Evolutionary conservation across 805 yeast species (phyloP), one percentile per base, ranked within the genome.

Genomic region (Teunomyces pallodes): DNA sequence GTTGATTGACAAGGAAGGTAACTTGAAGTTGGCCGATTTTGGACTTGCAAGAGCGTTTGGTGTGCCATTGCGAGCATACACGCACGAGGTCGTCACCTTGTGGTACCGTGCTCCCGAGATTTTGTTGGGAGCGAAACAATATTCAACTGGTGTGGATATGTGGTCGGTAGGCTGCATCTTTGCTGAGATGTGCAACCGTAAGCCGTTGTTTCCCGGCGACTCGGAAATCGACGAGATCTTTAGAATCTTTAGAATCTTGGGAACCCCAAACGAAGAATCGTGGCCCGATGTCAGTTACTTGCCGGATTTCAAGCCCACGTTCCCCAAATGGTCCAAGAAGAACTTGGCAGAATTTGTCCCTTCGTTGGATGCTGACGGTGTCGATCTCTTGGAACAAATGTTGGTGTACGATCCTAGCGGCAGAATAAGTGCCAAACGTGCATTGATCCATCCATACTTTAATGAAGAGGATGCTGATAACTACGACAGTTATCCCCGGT

Each of bases 91-190:
- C 42, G 99, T 94, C 43, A 94, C 99, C 0, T 74, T 94, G 57
- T 94, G 99, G 99, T 94, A 94, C 67, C 78, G 99, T 56, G 90
- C 97, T 0, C 99, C 99, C 3, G 99, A 94, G 69, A 89, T 94
- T 48, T 74, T 94, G 51, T 79, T 94, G 54, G 99, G 99, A 10
- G 97, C 97, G 3, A 88, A 95, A 57, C 97, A 94, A 61, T 94
- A 94, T 67, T 89, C 97, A 31, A 94, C 98, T 0, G 97, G 98
- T 14, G 97, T 94, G 45, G 99, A 94, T 66, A 90, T 94, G 87
- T 94, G 99, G 99, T 89, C 97, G 9, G 87, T 92, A 52, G 99
- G 99, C 12, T 91, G 97, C 64, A 94, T 94, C 42, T 87, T 94
- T 66, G 99, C 97, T 5, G 99, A 94, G 66, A 91, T 94, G 98